Base-by-base conservation (phyloP, 1,139 yeast genomes). In the Geotrichum siamense region DNA sequence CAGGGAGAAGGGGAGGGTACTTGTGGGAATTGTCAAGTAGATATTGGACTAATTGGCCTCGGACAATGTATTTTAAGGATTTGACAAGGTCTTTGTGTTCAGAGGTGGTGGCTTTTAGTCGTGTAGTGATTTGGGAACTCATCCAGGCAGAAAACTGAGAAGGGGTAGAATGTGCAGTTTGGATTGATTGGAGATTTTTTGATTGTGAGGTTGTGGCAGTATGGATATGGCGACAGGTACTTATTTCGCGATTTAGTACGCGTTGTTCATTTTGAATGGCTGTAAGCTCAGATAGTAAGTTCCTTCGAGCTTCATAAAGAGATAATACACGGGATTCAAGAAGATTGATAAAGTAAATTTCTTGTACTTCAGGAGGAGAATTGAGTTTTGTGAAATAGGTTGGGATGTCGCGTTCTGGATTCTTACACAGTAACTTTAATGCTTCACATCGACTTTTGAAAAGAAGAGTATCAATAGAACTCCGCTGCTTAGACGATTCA, bases 321-420 rank as follows among this genome's bases (percentile, higher is more conserved):
- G 37, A 33, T 4, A 12, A 12, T 5, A 33, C 9, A 9, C 21
- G 37, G 4, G 37, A 33, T 33, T 33, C 34, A 15, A 22, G 37
- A 19, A 12, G 22, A 13, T n/a, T n/a, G n/a, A n/a, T n/a, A n/a
- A n/a, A n/a, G n/a, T n/a, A n/a, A n/a, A n/a, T n/a, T n/a, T n/a
- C n/a, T n/a, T n/a, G n/a, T n/a, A n/a, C n/a, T n/a, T n/a, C n/a
- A n/a, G n/a, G n/a, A n/a, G n/a, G n/a, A n/a, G n/a, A n/a, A n/a
- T n/a, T n/a, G n/a, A n/a, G n/a, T n/a, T n/a, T n/a, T n/a, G n/a
- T n/a, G n/a, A n/a, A n/a, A n/a, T n/a, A n/a, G n/a, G n/a, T n/a
- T n/a, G n/a, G n/a, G n/a, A n/a, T n/a, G n/a, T n/a, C n/a, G n/a
- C n/a, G n/a, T n/a, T n/a, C n/a, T n/a, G n/a, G n/a, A n/a, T n/a